Percentiles rank a stretch among this genome's conserved stretches.
These are phyloP conservation scores for Gamsiella multidivaricata DNA, from an alignment of 192 early-diverging fungal species.

Conservation along the genomic window DNA sequence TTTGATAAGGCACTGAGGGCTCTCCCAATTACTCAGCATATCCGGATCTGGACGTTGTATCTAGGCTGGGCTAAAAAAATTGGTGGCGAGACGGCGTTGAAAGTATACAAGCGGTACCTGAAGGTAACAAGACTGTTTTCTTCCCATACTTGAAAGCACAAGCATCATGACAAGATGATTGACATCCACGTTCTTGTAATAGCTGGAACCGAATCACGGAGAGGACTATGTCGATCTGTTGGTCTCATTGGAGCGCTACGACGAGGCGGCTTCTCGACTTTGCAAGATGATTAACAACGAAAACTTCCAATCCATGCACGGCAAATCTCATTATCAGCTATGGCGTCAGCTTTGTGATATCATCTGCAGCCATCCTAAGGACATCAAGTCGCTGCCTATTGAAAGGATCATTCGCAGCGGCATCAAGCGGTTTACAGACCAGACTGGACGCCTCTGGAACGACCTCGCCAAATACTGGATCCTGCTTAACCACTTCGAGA, in stretches of 20 bases:
- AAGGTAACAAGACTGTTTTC: conserved; percentile 58
- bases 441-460: conserved; percentile 91
- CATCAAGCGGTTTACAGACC: conserved; percentile 82
- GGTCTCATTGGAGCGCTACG: conserved; percentile 71
- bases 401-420: conserved; percentile 89
- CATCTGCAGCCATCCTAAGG: conserved; percentile 76
- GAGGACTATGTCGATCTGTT: conserved; percentile 83
- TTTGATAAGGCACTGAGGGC: conserved; percentile 93
- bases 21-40: conserved; percentile 93
- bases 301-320: conserved; percentile 72
- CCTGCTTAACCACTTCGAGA: conserved; percentile 80
- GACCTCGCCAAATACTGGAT: conserved; percentile 86
- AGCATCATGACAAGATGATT: not conserved
- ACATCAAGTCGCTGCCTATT: conserved; percentile 74
- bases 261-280: conserved; percentile 81
- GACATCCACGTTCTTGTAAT: not conserved
- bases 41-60: conserved; percentile 89
- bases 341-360: conserved; percentile 91
- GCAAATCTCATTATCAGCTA: conserved; percentile 76
- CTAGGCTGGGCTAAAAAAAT: conserved; percentile 79
- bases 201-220: conserved; percentile 81
- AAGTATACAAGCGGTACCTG: conserved; percentile 85
- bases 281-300: conserved; percentile 79
- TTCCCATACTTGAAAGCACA: not conserved
- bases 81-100: conserved; percentile 84